phyloP scores from a whole-genome alignment of 1,284 basidiomycete genomes.

The Cryptococcus neoformans region DNA sequence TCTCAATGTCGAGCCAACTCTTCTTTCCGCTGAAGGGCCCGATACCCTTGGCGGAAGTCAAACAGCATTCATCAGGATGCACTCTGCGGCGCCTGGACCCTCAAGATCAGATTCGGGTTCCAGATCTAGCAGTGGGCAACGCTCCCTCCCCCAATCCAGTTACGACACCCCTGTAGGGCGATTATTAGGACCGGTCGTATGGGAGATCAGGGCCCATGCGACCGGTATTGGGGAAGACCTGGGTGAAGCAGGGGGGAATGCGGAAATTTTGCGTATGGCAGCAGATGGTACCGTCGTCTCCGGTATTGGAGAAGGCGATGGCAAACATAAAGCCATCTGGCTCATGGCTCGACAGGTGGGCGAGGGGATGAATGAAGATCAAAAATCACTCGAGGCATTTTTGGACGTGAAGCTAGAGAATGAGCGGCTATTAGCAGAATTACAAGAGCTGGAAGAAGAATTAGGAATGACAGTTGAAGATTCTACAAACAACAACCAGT shows the following conservation, averaged over 20 bases:
- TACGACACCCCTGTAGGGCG: too few species aligned
- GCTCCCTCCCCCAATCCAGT: neutral
- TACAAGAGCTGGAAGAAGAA: slow-evolving; percentile 35
- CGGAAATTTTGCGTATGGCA: slow-evolving; percentile 7
- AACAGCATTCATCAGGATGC: slow-evolving; percentile 26
- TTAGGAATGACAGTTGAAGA: slow-evolving; percentile 19
- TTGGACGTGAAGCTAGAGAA: slow-evolving; percentile 48
- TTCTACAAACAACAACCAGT: neutral
- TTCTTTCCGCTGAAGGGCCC: slow-evolving; percentile 2
- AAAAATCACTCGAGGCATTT: slow-evolving; percentile 38
- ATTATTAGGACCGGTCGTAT: slow-evolving; percentile 21
- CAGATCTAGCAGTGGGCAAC: neutral
- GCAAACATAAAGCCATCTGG: slow-evolving; percentile 41
- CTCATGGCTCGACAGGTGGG: slow-evolving; percentile 39
- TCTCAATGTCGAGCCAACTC: slow-evolving; percentile 9
- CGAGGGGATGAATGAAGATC: slow-evolving; percentile 16
- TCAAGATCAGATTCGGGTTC: neutral
- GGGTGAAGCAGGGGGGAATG: neutral
- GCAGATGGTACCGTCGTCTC: slow-evolving; percentile 22
- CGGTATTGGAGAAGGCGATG: slow-evolving; percentile 3
- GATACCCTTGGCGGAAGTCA: slow-evolving; percentile 14
- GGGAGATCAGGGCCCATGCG: slow-evolving; percentile 36
- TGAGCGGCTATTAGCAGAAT: slow-evolving; percentile 41
- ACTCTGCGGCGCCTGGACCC: slow-evolving; percentile 5
- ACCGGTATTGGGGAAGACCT: slow-evolving; percentile 23